Evolutionary conservation across 352 stramenopile genomes (phyloP), one percentile per base, ranked within the genome.

Genomic region (Globisporangium sylvaticum): DNA sequence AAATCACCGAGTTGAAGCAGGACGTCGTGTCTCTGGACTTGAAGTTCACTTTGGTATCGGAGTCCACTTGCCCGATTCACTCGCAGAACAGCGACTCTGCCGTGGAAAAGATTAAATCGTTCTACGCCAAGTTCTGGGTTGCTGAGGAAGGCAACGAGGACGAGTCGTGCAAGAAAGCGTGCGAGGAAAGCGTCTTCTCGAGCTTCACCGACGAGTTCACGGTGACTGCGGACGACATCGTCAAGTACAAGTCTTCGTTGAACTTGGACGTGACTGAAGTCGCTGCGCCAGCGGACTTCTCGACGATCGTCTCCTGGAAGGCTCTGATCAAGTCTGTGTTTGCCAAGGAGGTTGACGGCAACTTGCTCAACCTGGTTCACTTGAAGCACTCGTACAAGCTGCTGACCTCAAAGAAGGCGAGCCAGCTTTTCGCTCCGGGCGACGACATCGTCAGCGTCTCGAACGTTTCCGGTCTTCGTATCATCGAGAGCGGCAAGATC

Each of bases 301-400:
- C 79, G 31, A 94, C 85, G 9, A 86, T 96, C 57, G 85, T 83
- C 15, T 84, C 75, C 59, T 97, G 89, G 87, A 84, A 87, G 52
- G 76, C 87, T 37, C 67, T 97, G 25, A 95, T 95, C 54, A 79
- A 90, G 73, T 89, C 87, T 8, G 77, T 97, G 27, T 93, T 96
- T 67, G 83, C 88, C 14, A 87, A 87, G 61, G 83, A 96, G 55
- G 84, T 95, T 39, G 76, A 87, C 54, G 86, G 85, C 42, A 94
- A 95, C 68, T 50, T 97, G 65, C 72, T 97, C 3, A 73, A 91
- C 55, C 61, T 97, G 4, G 87, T 97, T 48, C 88, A 97, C 68
- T 56, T 95, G 9, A 92, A 87, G 62, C 87, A 95, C 76, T 92
- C 83, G 68, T 91, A 94, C 75, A 91, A 92, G 70, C 58, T 94